A percentile compares a stretch with the other conserved stretches of the same genome.
These are phyloP conservation scores for Colletotrichum tofieldiae DNA, from an alignment of 2,329 filamentous ascomycete species.

Conservation along the genomic window DNA sequence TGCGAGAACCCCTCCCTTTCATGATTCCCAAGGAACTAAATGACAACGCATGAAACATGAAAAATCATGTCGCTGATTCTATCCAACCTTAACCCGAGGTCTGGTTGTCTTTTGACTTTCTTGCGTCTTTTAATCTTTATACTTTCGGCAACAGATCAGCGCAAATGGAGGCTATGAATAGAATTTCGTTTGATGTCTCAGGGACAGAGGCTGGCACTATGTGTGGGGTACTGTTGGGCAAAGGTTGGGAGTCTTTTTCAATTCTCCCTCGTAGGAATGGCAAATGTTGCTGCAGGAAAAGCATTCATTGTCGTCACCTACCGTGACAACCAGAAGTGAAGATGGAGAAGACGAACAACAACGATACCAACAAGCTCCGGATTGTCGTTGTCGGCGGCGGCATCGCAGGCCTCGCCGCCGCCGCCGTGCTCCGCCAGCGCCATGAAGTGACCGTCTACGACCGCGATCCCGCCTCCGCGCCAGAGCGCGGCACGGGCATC, in stretches of 20 bases:
- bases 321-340: neutral
- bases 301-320: too few species aligned
- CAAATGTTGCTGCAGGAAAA: neutral
- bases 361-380: conserved; percentile 20
- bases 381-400: conserved; percentile 33
- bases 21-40: neutral
- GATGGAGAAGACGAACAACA: neutral
- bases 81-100: neutral
- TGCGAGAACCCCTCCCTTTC: neutral
- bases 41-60: neutral
- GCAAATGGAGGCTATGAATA: conserved; percentile 18
- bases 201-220: neutral
- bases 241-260: neutral
- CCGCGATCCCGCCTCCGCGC: conserved; percentile 27
- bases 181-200: conserved; percentile 36
- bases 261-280: neutral
- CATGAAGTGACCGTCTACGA: conserved; percentile 35
- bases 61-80: neutral
- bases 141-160: conserved; percentile 19
- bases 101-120: neutral
- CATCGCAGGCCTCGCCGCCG: conserved; percentile 35
- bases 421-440: conserved; percentile 31
- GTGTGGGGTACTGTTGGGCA: neutral
- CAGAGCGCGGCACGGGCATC: conserved; percentile 33
- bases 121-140: neutral